A percentile compares a stretch with the other conserved stretches of the same genome.
These are phyloP conservation scores for Diaporthe sp. DNA, from an alignment of 2,329 filamentous ascomycete species.

Conservation along the genomic window DNA sequence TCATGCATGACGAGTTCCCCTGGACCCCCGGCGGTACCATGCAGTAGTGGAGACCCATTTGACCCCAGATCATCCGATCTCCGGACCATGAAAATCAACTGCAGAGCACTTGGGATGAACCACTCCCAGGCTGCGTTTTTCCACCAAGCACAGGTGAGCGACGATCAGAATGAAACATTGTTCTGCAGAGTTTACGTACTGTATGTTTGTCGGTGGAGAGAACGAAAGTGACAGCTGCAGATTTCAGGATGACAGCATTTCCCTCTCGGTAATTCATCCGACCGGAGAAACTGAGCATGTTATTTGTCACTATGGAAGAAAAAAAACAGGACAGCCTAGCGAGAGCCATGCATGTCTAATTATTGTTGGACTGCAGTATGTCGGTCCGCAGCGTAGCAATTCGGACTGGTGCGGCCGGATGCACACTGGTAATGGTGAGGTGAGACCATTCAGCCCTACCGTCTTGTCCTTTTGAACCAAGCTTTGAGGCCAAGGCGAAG, in stretches of 20 bases:
- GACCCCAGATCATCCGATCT: slow-evolving; percentile 33
- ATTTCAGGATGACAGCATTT: neutral
- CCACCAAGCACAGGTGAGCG: slow-evolving; percentile 10
- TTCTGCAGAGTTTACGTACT: neutral
- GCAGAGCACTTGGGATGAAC: slow-evolving; percentile 14
- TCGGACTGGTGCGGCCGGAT: neutral
- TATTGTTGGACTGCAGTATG: neutral
- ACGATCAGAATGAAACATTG: neutral
- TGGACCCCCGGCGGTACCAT: neutral
- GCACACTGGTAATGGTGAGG: neutral
- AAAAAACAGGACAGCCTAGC: neutral
- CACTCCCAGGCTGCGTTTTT: neutral
- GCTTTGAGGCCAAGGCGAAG: neutral
- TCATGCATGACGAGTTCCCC: slow-evolving; percentile 18
- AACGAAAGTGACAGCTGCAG: neutral
- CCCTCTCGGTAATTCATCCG: neutral
- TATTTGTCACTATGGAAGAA: neutral
- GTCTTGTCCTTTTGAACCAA: neutral
- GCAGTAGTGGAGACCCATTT: slow-evolving; percentile 4
- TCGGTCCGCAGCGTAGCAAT: neutral
- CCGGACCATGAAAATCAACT: neutral
- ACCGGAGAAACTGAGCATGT: neutral
- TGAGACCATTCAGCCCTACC: slow-evolving; percentile 10
- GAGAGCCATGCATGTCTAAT: neutral
- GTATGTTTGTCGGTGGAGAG: neutral